Base-by-base conservation (phyloP, 2,329 filamentous ascomycete species). In the Fusarium mexicanum region DNA sequence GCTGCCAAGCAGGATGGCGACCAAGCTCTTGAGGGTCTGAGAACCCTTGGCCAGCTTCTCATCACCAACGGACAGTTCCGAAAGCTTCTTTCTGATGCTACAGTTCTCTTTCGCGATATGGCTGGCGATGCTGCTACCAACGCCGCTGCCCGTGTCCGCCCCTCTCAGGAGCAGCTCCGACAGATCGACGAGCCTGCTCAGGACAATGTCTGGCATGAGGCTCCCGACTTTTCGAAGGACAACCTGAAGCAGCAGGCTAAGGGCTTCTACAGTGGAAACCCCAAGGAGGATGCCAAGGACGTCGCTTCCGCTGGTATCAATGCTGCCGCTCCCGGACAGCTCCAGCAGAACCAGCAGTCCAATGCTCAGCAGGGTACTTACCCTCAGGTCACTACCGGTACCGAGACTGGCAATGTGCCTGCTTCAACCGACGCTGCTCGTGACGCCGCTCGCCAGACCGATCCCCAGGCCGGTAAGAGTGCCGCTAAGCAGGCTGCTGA, bases 1-100 rank as follows among this genome's bases (percentile, higher is more conserved):
- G 88, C 89, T 5, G 94, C 93, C 33, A 91, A 93, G 84, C 92
- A 96, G 80, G 94, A 99, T 81, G 94, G 92, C 46, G 91, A 96
- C 73, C 89, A 96, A 81, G 94, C 93, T 3, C 86, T 97, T 14
- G 91, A 98, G 73, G 96, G 96, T 33, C 84, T 99, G 50, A 92
- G 94, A 77, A 98, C 94, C 8, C 87, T 99, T 2, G 96, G 96
- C 59, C 95, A 93, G 24, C 87, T 99, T 65, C 86, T 98, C 78
- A 93, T 98, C 79, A 97, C 95, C 78, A 99, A 99, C 79, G 96
- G 96, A 75, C 95, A 98, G 82, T 98, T 97, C 87, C 90, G 95
- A 77, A 98, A 98, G 86, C 90, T 98, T 40, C 84, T 70, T 13
- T 70, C 67, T 40, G 96, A 99, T 86, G 92, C 93, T 18, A 90